Conservation (phyloP, 805 yeast species). For the Alloascoidea hylecoeti region DNA sequence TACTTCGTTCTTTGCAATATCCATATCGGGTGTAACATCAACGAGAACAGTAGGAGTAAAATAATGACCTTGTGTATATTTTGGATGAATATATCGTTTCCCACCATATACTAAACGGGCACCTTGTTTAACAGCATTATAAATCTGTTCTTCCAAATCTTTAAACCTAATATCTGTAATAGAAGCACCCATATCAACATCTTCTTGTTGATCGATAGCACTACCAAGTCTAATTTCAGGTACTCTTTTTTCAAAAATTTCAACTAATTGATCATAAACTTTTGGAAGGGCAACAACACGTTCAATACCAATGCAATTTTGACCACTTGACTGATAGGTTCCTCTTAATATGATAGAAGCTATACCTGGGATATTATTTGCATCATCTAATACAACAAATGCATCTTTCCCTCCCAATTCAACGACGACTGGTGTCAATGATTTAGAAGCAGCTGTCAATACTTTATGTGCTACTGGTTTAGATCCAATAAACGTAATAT, state of each 20-base stretch:
- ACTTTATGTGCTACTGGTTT: slow-evolving; percentile 87
- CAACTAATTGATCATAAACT: slow-evolving; percentile 50
- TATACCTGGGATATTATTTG: slow-evolving; percentile 29
- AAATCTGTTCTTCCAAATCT: slow-evolving; percentile 47
- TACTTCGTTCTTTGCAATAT: slow-evolving; percentile 77
- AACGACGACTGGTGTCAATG: slow-evolving; percentile 89
- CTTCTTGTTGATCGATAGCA: slow-evolving; percentile 81
- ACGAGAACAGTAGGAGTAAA: slow-evolving; percentile 81
- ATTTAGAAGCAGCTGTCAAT: slow-evolving; percentile 64
- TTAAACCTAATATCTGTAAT: slow-evolving; percentile 67
- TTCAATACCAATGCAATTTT: slow-evolving; percentile 96
- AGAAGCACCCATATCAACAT: slow-evolving; percentile 94
- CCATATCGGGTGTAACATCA: slow-evolving; percentile 68
- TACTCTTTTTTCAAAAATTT: slow-evolving; percentile 42
- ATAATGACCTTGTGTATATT: slow-evolving; percentile 91
- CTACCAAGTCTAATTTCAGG: slow-evolving; percentile 65
- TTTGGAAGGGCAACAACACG: slow-evolving; percentile 72
- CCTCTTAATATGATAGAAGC: slow-evolving; percentile 88
- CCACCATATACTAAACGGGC: slow-evolving; percentile 80
- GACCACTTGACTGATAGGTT: slow-evolving; percentile 94
- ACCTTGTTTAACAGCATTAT: slow-evolving; percentile 68
- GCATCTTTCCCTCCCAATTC: slow-evolving; percentile 98
- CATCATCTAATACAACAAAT: slow-evolving; percentile 73
- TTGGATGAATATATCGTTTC: slow-evolving; percentile 66
- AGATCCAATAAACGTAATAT: slow-evolving; percentile 94